Conservation (phyloP, 1,284 basidiomycete genomes). For the Rugiboletus extremiorientalis region DNA sequence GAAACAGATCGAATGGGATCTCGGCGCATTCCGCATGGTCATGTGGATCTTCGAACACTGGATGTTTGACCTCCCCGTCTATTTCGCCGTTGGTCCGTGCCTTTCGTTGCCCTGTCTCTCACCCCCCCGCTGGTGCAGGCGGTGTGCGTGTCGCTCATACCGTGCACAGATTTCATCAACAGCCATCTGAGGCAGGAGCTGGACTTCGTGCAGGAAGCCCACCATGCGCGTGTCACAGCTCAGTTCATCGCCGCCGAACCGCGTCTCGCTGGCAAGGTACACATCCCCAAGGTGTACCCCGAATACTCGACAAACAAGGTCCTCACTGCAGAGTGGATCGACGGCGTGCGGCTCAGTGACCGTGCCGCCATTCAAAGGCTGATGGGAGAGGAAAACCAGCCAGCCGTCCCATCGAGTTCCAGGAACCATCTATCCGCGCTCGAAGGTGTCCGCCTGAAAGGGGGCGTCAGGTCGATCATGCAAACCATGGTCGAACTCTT, state of each 20-base stretch:
- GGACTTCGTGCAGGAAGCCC: conserved; percentile 74
- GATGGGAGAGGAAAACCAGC: conserved; percentile 49
- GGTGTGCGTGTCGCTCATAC: background rate
- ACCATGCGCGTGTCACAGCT: conserved; percentile 63
- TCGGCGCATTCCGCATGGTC: conserved; percentile 60
- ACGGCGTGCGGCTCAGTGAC: conserved; percentile 78
- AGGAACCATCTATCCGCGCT: conserved; percentile 13
- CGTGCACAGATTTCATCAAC: conserved; percentile 67
- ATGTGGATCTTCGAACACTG: conserved; percentile 77
- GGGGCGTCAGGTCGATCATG: conserved; percentile 68
- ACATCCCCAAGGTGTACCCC: conserved; percentile 78
- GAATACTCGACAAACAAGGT: conserved; percentile 74
- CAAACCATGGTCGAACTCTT: conserved; percentile 82
- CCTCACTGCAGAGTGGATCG: conserved; percentile 88
- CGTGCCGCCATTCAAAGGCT: conserved; percentile 51
- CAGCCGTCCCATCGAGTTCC: conserved; percentile 1
- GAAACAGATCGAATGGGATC: conserved; percentile 84
- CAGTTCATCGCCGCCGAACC: conserved; percentile 62
- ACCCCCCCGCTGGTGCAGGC: background rate
- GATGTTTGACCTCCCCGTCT: conserved; percentile 76
- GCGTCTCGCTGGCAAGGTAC: conserved; percentile 64
- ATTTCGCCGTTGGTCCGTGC: conserved; percentile 67
- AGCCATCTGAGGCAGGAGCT: conserved; percentile 81
- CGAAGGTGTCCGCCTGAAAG: conserved; percentile 47
- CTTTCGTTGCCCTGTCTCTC: background rate